Evolutionary conservation across 345 rosid genomes (phyloP), one percentile per base, ranked within the genome.

Genomic region (Pistacia integerrima): DNA sequence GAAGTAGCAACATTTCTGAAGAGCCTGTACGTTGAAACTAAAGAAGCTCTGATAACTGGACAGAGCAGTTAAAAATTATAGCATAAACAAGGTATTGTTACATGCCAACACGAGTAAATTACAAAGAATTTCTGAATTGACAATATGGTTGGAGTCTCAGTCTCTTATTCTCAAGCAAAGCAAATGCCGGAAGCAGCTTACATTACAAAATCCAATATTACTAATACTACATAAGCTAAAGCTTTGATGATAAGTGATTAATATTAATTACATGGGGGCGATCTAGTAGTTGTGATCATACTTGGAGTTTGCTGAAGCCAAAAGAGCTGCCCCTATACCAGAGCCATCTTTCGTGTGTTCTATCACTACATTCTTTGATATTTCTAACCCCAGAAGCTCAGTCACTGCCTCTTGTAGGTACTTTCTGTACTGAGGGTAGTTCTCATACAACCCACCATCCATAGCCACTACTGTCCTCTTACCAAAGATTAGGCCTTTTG

Each of bases 301-400:
- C 82, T 77, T 88, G 25, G 97, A 91, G 86, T 91, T 91, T 58
- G 96, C 76, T 11, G 97, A 93, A 44, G 98, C 98, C 87, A 92
- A 74, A 33, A 92, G 88, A 65, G 97, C 97, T 67, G 97, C 98
- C 30, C 97, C 98, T 2, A 92, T 87, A 4, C 97, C 98, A 10
- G 98, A 92, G 9, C 95, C 93, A 10, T 94, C 97, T 87, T 92
- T 90, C 0, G 94, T 87, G 74, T 88, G 93, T 55, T 91, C 92
- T 20, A 92, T 86, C 35, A 77, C 84, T 67, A 91, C 78, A 46
- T 89, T 84, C 66, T 79, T 80, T 30, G 94, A 88, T 73, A 72
- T 77, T 55, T 90, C 85, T 1, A 73, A 57, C 6, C 94, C 95
- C 12, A 94, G 86, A 78, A 94, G 90, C 82, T 94, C 95, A 0